A percentile compares a stretch with the other conserved stretches of the same genome.
Conservation (phyloP, 768 basidiomycete genomes). For the Lyophyllum atratum region DNA sequence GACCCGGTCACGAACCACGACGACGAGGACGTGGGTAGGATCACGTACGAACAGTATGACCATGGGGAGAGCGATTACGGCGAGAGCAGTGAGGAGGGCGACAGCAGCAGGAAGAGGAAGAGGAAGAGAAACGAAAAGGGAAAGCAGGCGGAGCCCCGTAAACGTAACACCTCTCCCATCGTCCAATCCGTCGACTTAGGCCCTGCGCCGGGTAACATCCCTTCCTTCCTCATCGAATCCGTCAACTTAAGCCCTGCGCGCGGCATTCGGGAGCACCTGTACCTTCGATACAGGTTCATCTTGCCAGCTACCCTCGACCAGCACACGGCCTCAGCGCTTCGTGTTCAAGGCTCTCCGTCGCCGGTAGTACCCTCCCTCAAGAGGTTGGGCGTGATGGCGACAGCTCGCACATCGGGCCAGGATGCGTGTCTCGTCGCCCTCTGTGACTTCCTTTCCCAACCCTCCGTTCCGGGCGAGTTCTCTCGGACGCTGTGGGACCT, state of each 20-base stretch:
- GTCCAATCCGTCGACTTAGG: no score
- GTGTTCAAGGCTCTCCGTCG: no score
- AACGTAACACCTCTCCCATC: no score
- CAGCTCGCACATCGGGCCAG: neutral
- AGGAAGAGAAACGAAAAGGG: neutral
- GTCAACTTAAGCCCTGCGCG: no score
- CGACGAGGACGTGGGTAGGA: no score
- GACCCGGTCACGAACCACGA: no score
- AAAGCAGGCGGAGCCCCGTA: neutral
- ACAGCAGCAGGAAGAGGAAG: neutral
- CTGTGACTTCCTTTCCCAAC: neutral
- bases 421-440: neutral
- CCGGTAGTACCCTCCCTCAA: no score
- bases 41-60: neutral
- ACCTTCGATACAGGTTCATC: neutral
- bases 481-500: constrained; percentile 1
- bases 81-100: neutral
- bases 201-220: no score
- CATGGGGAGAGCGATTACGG: neutral
- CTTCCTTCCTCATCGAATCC: no score
- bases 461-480: neutral
- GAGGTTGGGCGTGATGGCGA: neutral
- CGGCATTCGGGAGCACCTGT: neutral
- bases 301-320: neutral
- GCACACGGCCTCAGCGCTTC: no score